Evolutionary conservation across 306 rosid genomes (phyloP), one percentile per base, ranked within the genome.

Genomic region (Trifolium pratense): DNA sequence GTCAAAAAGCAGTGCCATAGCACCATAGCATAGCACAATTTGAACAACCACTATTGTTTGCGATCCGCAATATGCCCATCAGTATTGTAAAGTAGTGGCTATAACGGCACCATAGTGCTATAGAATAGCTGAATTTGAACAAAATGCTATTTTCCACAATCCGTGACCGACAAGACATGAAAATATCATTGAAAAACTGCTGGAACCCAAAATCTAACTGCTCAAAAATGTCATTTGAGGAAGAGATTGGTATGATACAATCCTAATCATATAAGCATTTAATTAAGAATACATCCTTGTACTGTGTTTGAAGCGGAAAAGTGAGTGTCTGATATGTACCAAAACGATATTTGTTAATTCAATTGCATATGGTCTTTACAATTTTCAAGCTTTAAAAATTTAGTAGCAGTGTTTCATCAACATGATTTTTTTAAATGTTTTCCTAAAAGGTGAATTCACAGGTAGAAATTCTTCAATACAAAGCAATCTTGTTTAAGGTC

Each of bases 301-400:
- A 32, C 51, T 14, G 34, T 21, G 59, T 17, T 45, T 45, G 51
- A 45, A 45, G 37, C 8, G 12, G 36, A 20, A 37, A 15, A 7
- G 14, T 48, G 21, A 23, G 61, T 23, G 53, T 17, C 67, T 13
- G 70, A 59, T 67, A 18, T 20, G 70, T n/a, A 32, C 20, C 48
- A 55, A 60, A 49, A 70, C 37, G 11, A 62, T 64, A 31, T 5
- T 5, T 21, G 49, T 20, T 55, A 63, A 42, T 39, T 46, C 15
- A 17, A 36, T 66, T 21, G 12, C 32, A 67, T 16, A 4, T 14
- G 18, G 73, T 43, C 26, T 37, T 17, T 53, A 15, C 46, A 31
- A 58, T 25, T 29, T 64, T 45, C 43, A 15, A 59, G 51, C 82
- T 66, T 73, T 58, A 25, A 31, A 25, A 31, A 25, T 58, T 37